A percentile compares a stretch with the other conserved stretches of the same genome.
Conservation (phyloP, 352 stramenopile genomes). For the Pythium insidiosum region DNA sequence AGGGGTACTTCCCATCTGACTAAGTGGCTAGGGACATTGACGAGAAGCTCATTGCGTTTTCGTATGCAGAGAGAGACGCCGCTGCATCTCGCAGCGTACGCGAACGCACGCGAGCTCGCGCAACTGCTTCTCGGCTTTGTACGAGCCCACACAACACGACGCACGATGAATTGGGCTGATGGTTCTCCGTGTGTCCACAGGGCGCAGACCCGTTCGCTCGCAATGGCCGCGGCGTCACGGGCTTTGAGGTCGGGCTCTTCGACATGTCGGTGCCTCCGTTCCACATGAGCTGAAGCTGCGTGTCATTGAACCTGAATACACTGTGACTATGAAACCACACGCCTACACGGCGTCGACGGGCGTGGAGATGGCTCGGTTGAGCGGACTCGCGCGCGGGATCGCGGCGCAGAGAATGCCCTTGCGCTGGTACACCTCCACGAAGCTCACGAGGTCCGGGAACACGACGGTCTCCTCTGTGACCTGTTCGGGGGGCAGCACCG, state of each 20-base stretch:
- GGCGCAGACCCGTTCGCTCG: slow-evolving; percentile 23
- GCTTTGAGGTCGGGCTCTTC: slow-evolving; percentile 28
- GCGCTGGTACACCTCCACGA: slow-evolving; percentile 68
- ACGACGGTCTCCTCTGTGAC: slow-evolving; percentile 39
- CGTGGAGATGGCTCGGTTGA: slow-evolving; percentile 59
- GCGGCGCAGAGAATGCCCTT: slow-evolving; percentile 47
- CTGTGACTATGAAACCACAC: slow-evolving; percentile 1
- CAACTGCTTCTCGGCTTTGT: slow-evolving; percentile 24
- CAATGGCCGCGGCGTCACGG: slow-evolving; percentile 20
- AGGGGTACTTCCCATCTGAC: slow-evolving; percentile 16
- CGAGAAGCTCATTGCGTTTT: too few species aligned
- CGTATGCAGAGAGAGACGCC: slow-evolving; percentile 17
- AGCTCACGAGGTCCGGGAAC: slow-evolving; percentile 67
- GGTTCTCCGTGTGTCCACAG: too few species aligned
- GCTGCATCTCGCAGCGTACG: slow-evolving; percentile 25
- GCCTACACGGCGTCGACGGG: too few species aligned
- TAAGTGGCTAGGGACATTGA: too few species aligned
- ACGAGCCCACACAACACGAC: neutral
- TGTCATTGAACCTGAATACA: neutral
- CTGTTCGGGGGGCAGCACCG: slow-evolving; percentile 36
- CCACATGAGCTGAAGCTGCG: slow-evolving; percentile 21
- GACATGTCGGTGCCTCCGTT: slow-evolving; percentile 24
- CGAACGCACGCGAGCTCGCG: slow-evolving; percentile 22
- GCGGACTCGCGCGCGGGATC: slow-evolving; percentile 28
- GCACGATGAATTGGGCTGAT: too few species aligned